phyloP scores from a whole-genome alignment of 495 filamentous ascomycete species.

The Aspergillus sclerotioniger region DNA sequence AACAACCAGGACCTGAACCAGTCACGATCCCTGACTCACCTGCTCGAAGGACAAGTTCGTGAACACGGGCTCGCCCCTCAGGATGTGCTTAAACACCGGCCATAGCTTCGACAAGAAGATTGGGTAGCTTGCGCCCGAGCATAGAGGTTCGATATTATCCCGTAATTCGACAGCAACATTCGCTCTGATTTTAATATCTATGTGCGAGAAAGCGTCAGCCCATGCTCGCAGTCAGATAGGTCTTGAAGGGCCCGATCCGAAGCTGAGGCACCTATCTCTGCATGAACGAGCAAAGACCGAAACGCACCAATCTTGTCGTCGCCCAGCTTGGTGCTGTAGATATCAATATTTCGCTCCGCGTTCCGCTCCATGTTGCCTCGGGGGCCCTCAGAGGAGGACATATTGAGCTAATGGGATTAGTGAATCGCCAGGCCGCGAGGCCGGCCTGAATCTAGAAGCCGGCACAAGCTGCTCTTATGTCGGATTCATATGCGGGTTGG shows the following conservation, averaged over 20 bases:
- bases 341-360: slow-evolving; percentile 58
- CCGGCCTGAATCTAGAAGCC: slow-evolving; percentile 36
- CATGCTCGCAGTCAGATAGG: not conserved
- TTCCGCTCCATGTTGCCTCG: slow-evolving; percentile 46
- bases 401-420: slow-evolving; percentile 21
- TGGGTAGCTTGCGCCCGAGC: slow-evolving; percentile 62
- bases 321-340: slow-evolving; percentile 57
- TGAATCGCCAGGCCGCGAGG: slow-evolving; percentile 43
- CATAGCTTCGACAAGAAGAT: slow-evolving; percentile 81
- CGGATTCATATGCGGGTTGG: slow-evolving; percentile 49
- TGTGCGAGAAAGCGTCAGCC: not conserved
- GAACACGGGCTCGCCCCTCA: slow-evolving; percentile 87
- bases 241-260: not conserved
- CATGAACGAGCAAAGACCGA: not conserved
- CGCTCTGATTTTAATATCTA: slow-evolving; percentile 73
- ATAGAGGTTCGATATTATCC: slow-evolving; percentile 77
- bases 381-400: slow-evolving; percentile 26
- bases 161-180: slow-evolving; percentile 76
- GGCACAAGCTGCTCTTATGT: slow-evolving; percentile 28
- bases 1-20: slow-evolving; percentile 2
- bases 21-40: slow-evolving; percentile 39
- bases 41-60: slow-evolving; percentile 84
- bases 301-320: slow-evolving; percentile 58
- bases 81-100: slow-evolving; percentile 82
- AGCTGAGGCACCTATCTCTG: not conserved